These are phyloP conservation scores for Globomyces sp. DNA, from an alignment of 371 early-diverging fungal genomes.

Conservation along the genomic window DNA sequence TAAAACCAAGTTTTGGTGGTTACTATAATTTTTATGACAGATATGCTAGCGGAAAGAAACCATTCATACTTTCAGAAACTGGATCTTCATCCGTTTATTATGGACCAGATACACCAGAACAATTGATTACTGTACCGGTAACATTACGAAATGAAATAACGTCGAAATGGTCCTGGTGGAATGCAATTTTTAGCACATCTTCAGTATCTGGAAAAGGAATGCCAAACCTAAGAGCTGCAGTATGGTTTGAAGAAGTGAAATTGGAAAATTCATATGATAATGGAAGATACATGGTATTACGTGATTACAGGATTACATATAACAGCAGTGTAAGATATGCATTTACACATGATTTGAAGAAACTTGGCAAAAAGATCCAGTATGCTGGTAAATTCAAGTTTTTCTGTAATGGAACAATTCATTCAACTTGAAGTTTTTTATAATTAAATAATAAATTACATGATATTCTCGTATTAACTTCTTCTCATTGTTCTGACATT, in stretches of 20 bases:
- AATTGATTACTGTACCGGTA: too few species aligned
- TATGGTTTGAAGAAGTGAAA: slow-evolving; percentile 31
- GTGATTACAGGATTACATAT: slow-evolving; percentile 19
- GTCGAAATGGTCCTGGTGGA: too few species aligned
- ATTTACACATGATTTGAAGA: slow-evolving; percentile 16
- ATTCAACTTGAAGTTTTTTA: too few species aligned
- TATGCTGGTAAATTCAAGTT: slow-evolving; percentile 11
- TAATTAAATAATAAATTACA: too few species aligned
- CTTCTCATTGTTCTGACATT: too few species aligned
- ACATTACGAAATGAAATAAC: not conserved
- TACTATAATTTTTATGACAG: slow-evolving; percentile 24
- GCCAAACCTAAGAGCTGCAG: slow-evolving; percentile 17
- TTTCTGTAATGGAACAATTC: slow-evolving; percentile 13
- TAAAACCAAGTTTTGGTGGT: slow-evolving; percentile 10
- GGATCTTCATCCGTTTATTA: slow-evolving; percentile 21
- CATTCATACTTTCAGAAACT: slow-evolving; percentile 34
- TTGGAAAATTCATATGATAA: slow-evolving; percentile 15
- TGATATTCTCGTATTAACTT: too few species aligned
- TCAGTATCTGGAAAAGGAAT: slow-evolving; percentile 2
- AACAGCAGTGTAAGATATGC: slow-evolving; percentile 11
- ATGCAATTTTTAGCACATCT: not conserved
- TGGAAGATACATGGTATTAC: not conserved
- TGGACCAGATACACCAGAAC: not conserved
- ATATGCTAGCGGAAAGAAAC: slow-evolving; percentile 23
- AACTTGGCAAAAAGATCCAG: not conserved